Evolutionary conservation across 768 basidiomycete genomes (phyloP).

Genomic region (Leucocoprinus leucothites): DNA sequence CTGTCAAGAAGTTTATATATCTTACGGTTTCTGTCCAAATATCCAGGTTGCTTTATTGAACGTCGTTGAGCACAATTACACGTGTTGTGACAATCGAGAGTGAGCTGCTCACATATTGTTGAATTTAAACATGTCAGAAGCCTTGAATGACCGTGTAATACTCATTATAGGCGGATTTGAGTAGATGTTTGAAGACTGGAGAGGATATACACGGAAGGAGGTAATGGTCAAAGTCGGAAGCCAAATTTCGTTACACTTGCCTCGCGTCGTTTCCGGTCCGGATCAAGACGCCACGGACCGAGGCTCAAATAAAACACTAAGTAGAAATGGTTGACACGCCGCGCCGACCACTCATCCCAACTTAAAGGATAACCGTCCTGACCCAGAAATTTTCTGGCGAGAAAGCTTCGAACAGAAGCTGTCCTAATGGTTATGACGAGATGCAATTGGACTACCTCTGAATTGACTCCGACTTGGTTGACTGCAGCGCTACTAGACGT

Average conservation of each 20-base stretch:
- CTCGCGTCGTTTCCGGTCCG: background rate
- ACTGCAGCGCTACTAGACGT: too few relatives aligned
- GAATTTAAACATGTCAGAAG: constrained; percentile 88
- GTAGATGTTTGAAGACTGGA: background rate
- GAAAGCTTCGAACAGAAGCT: too few relatives aligned
- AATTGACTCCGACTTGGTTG: too few relatives aligned
- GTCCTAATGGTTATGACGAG: too few relatives aligned
- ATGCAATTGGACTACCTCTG: too few relatives aligned
- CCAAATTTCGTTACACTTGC: background rate
- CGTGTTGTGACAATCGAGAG: background rate
- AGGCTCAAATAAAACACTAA: background rate
- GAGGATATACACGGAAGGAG: too few relatives aligned
- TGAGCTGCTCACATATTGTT: constrained; percentile 71
- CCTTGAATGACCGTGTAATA: constrained; percentile 79
- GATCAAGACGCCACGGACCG: constrained; percentile 4
- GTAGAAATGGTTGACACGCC: background rate
- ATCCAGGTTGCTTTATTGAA: constrained; percentile 74
- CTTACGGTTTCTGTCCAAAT: constrained; percentile 96
- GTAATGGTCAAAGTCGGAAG: constrained; percentile 3
- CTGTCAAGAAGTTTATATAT: constrained; percentile 8
- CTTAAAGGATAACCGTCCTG: too few relatives aligned
- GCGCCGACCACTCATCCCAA: too few relatives aligned
- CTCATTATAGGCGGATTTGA: constrained; percentile 56
- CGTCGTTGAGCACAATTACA: background rate
- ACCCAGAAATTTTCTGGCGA: too few relatives aligned